A percentile compares a stretch with the other conserved stretches of the same genome.
Conservation (phyloP, 805 yeast genomes). For the Yarrowia sp. region DNA sequence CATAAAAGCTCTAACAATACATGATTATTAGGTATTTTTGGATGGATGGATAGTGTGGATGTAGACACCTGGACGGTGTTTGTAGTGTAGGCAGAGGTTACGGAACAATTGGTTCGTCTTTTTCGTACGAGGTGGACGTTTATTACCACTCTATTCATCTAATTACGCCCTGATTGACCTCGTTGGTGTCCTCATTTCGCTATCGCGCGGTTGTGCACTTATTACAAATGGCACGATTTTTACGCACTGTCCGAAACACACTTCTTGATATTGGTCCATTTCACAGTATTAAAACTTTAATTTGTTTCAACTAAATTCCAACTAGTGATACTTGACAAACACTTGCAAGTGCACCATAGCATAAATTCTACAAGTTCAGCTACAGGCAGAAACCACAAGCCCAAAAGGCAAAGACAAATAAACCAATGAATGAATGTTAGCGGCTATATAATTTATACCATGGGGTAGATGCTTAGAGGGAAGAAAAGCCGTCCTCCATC, state of each 20-base stretch:
- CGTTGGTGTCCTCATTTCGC: too few species aligned
- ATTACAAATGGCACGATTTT: constrained; percentile 15
- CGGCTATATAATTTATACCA: constrained; percentile 17
- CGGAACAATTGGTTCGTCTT: neutral
- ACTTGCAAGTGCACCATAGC: too few species aligned
- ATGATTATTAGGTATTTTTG: neutral
- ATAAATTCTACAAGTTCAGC: too few species aligned
- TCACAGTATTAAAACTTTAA: neutral
- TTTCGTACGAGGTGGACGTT: too few species aligned
- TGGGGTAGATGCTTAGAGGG: constrained; percentile 1
- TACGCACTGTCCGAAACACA: neutral
- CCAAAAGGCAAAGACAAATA: too few species aligned
- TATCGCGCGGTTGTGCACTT: too few species aligned
- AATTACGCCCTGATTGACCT: too few species aligned
- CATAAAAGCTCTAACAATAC: constrained; percentile 27
- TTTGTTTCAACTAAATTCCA: neutral
- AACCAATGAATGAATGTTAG: neutral
- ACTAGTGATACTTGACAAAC: neutral
- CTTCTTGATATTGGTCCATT: neutral
- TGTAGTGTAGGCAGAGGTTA: neutral
- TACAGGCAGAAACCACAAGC: too few species aligned
- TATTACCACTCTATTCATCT: too few species aligned
- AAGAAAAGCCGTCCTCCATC: constrained; percentile 28
- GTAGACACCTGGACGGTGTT: neutral
- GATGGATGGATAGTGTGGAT: neutral